These are phyloP conservation scores for Metschnikowia koreensis DNA, from an alignment of 805 yeast species.

Conservation along the genomic window DNA sequence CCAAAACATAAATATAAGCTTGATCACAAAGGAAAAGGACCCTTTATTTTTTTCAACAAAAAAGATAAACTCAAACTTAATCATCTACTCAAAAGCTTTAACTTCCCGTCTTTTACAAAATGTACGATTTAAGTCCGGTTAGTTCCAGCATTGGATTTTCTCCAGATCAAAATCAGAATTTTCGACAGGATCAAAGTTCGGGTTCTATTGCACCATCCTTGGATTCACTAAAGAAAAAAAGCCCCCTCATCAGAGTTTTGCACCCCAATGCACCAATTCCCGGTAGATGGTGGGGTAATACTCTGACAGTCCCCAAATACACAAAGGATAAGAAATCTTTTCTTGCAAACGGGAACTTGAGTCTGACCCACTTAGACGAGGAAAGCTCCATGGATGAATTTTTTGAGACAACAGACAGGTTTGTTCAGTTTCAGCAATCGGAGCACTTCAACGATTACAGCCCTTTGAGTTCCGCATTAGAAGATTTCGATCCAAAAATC, in stretches of 20 bases:
- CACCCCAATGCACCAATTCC: conserved; percentile 11
- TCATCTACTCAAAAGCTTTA: not conserved
- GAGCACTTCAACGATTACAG: not conserved
- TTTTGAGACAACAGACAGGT: conserved; percentile 12
- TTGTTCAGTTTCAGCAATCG: not conserved
- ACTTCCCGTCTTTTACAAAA: not conserved
- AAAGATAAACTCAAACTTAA: not conserved
- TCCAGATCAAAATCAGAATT: conserved; percentile 1
- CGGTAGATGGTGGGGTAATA: conserved; percentile 8
- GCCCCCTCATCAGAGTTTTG: not conserved
- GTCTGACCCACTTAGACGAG: conserved; percentile 4
- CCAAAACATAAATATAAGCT: not conserved
- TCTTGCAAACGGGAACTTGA: not conserved
- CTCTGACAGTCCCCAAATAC: not conserved
- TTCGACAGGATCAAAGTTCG: not conserved
- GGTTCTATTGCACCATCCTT: not conserved
- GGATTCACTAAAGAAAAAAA: not conserved
- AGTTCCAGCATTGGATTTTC: not conserved
- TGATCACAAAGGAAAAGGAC: not conserved
- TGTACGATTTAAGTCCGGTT: conserved; percentile 6
- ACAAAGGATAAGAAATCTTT: not conserved
- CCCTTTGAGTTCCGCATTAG: conserved; percentile 11
- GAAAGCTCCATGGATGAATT: conserved; percentile 16
- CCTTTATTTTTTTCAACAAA: not conserved
- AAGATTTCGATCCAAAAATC: conserved; percentile 12